Evolutionary conservation across 148 eudicot genomes (phyloP).

Genomic region (Chenopodium quinoa): DNA sequence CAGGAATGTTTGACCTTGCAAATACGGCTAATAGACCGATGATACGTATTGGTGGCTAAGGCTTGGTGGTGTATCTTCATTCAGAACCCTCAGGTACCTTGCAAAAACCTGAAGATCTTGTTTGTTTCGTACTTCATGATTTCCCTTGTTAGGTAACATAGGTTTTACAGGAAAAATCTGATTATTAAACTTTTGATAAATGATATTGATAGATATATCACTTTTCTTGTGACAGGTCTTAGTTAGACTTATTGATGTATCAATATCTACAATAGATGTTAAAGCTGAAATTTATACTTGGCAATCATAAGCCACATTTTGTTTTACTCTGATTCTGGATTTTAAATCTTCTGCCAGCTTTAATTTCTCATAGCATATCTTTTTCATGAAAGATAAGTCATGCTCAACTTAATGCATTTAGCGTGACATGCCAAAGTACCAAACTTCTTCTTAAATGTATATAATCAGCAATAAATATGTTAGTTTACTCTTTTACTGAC

Average conservation of each 20-base stretch:
- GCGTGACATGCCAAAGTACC: neutral
- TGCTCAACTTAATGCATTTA: neutral
- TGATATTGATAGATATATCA: neutral
- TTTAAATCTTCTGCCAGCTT: neutral
- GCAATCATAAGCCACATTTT: neutral
- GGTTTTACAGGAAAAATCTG: neutral
- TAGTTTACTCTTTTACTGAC: neutral
- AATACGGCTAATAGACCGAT: constrained; percentile 91
- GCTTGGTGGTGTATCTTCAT: constrained; percentile 11
- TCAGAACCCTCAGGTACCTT: constrained; percentile 13
- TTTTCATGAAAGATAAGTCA: neutral
- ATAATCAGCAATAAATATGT: neutral
- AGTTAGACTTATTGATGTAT: neutral
- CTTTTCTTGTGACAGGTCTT: neutral
- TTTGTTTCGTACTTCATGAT: neutral
- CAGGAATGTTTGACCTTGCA: constrained; percentile 95
- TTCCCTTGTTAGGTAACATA: neutral
- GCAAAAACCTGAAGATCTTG: neutral
- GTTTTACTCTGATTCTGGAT: neutral
- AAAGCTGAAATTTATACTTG: neutral
- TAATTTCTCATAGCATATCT: neutral
- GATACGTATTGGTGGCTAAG: constrained; percentile 95
- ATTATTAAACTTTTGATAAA: too few relatives aligned
- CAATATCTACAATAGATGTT: neutral
- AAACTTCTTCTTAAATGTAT: neutral